Base-by-base conservation (phyloP, 805 yeast species). In the Saccharomyces kudriavzevii region DNA sequence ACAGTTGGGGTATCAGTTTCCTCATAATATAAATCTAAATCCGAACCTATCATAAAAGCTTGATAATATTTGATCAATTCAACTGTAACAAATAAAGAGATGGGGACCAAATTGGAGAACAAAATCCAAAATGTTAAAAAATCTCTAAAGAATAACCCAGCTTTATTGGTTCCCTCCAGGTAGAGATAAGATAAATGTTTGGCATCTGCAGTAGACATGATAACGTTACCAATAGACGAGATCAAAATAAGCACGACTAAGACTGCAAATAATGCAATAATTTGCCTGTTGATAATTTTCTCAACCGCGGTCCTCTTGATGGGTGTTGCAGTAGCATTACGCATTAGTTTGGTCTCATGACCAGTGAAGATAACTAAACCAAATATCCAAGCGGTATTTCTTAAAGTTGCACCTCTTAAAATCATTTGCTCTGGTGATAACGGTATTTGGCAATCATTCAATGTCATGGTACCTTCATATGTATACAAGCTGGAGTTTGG, bases 301-400 rank as follows among this genome's bases (percentile, higher is more conserved):
- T 94, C 99, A 13, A 95, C 97, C 26, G 96, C 96, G 0, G 99
- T 94, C 63, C 96, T 80, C 68, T 94, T 94, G 64, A 94, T 95
- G 10, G 99, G 99, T 1, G 99, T 85, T 1, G 99, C 97, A 1
- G 98, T 91, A 20, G 99, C 99, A 73, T 94, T 94, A 67, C 99
- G 82, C 98, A 94, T 92, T 59, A 94, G 77, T 65, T 94, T 94
- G 0, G 99, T 94, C 72, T 94, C 99, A 68, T 95, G 99, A 22
- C 99, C 99, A 0, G 99, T 94, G 68, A 92, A 94, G 0, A 94
- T 82, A 1, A 89, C 97, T 50, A 89, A 77, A 24, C 99, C 99
- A 62, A 88, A 88, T 46, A 94, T 82, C 97, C 97, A 94, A 46
- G 84, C 87, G 0, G 99, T 95, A 66, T 94, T 94, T 70, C 97